Percentiles rank a stretch among this genome's conserved stretches.
phyloP scores from a whole-genome alignment of 2,329 filamentous ascomycete genomes.

The Neonectria hederae region DNA sequence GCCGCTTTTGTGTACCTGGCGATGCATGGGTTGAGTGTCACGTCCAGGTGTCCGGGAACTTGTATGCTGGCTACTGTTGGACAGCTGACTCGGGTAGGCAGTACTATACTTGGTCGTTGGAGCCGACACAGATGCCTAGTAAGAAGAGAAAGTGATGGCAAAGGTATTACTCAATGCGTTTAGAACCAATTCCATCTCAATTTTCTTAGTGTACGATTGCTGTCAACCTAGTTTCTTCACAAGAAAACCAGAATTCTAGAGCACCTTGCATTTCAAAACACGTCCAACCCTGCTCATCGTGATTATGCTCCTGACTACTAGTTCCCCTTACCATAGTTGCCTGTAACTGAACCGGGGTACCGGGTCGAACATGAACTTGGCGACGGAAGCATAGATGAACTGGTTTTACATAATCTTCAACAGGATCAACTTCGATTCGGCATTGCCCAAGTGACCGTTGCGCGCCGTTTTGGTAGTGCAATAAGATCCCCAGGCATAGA shows the following conservation, averaged over 20 bases:
- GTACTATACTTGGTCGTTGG: slow-evolving; percentile 6
- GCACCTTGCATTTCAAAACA: slow-evolving; percentile 26
- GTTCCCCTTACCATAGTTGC: slow-evolving; percentile 16
- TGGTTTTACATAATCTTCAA: slow-evolving; percentile 18
- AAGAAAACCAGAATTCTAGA: slow-evolving; percentile 28
- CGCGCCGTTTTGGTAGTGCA: slow-evolving; percentile 27
- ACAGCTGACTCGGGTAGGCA: slow-evolving; percentile 1
- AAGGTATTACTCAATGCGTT: not conserved
- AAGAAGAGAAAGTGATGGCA: slow-evolving; percentile 7
- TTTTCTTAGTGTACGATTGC: slow-evolving; percentile 10
- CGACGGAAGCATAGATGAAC: slow-evolving; percentile 19
- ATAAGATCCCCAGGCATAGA: slow-evolving; percentile 27
- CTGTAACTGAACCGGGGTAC: not conserved
- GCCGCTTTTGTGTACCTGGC: not conserved
- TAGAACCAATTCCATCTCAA: not conserved
- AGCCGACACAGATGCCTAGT: not conserved
- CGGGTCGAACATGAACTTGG: not conserved
- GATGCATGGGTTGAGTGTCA: not conserved
- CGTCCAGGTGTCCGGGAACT: not conserved
- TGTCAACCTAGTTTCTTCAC: slow-evolving; percentile 21
- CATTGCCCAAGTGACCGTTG: slow-evolving; percentile 30
- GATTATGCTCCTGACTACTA: slow-evolving; percentile 15
- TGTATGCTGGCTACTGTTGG: not conserved
- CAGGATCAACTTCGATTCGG: slow-evolving; percentile 23
- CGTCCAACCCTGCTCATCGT: slow-evolving; percentile 22